Conservation (phyloP, 1,284 basidiomycete species). For the Ganoderma meredithae region DNA sequence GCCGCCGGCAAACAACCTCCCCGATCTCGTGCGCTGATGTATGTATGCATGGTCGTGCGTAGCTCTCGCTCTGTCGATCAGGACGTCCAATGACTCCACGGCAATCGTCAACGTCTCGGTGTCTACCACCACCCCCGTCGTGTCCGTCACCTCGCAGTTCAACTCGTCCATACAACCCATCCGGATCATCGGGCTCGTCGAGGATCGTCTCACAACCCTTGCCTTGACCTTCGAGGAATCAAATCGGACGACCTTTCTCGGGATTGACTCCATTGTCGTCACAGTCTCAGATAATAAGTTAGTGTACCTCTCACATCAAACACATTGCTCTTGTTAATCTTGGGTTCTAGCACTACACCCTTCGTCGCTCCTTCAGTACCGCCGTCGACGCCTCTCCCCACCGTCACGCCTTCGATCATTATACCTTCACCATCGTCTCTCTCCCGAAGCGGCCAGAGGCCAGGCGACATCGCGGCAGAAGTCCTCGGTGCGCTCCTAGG, state of each 20-base stretch:
- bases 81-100: slow-evolving; percentile 38
- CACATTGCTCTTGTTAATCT: background rate
- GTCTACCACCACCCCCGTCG: slow-evolving; percentile 37
- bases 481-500: slow-evolving; percentile 36
- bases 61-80: slow-evolving; percentile 36
- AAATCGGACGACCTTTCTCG: slow-evolving; percentile 31
- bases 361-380: slow-evolving; percentile 34
- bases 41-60: background rate
- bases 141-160: slow-evolving; percentile 39
- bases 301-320: background rate
- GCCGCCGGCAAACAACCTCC: background rate
- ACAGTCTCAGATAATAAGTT: slow-evolving; percentile 35
- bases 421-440: slow-evolving; percentile 21
- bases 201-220: slow-evolving; percentile 37
- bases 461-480: slow-evolving; percentile 35
- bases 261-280: slow-evolving; percentile 38
- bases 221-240: slow-evolving; percentile 39
- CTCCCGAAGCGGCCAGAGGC: slow-evolving; percentile 20
- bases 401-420: slow-evolving; percentile 29
- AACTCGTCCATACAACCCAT: slow-evolving; percentile 39
- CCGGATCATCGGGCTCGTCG: slow-evolving; percentile 37
- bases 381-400: slow-evolving; percentile 29
- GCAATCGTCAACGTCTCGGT: slow-evolving; percentile 42
- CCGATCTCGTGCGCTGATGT: slow-evolving; percentile 1
- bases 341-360: slow-evolving; percentile 28